Evolutionary conservation across 192 early-diverging fungal species (phyloP), one percentile per base, ranked within the genome.

Genomic region (Cladochytrium replicatum): DNA sequence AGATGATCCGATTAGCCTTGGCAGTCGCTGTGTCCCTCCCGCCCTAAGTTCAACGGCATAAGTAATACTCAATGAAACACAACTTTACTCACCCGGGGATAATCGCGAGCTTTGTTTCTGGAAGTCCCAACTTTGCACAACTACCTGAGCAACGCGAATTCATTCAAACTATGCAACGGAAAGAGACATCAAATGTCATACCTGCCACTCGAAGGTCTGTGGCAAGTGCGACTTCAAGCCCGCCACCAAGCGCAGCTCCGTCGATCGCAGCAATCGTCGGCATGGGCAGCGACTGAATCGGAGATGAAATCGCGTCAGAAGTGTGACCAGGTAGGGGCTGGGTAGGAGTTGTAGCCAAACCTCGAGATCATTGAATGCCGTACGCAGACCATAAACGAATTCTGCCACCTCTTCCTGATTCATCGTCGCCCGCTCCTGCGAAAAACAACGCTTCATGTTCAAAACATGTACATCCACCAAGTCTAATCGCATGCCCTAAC

Each of bases 251-350:
- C 0, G 92, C 91, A 13, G 85, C 82, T 11, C 94, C 94, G 53
- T 98, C 94, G 48, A 98, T 78, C 5, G 80, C 87, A 1, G 89
- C 84, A 59, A 98, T 93, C 2, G 94, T 96, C 27, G 94, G 94
- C 43, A 88, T 77, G 3, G 91, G 89, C 31, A 96, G 60, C 1
- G 84, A 72, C 79, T 85, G 48, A 29, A 26, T 2, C 13, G 15
- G 21, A 17, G 8, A 27, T 13, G 15, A 29, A 29, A 56, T 24
- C 25, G 39, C 50, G 48, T 2, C 32, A 46, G 13, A 37, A 37
- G n/a, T n/a, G n/a, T n/a, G n/a, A n/a, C n/a, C n/a, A n/a, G n/a
- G n/a, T n/a, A n/a, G n/a, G n/a, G n/a, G n/a, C n/a, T n/a, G n/a
- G n/a, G n/a, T n/a, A 50, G 6, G 6, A 37, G 13, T 50, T 19